These are phyloP conservation scores for Dothideomycetes sp. DNA, from an alignment of 2,329 filamentous ascomycete species.

Conservation along the genomic window DNA sequence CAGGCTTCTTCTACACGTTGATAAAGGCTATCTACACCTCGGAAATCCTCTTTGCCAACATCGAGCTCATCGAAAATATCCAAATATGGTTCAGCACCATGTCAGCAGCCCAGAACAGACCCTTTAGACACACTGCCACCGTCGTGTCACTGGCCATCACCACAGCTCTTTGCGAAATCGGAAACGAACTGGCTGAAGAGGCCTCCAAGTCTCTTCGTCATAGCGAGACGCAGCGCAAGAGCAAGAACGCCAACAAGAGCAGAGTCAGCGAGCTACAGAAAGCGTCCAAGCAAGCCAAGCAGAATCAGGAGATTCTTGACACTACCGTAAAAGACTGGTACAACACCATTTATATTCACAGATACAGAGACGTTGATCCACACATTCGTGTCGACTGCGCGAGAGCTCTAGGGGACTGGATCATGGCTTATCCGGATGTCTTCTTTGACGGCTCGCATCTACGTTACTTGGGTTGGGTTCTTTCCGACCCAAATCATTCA, in stretches of 20 bases:
- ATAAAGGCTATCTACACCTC: slow-evolving; percentile 72
- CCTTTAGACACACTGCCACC: slow-evolving; percentile 90
- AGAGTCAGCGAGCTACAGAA: slow-evolving; percentile 65
- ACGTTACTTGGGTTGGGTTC: slow-evolving; percentile 88
- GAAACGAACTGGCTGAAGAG: slow-evolving; percentile 59
- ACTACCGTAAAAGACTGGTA: slow-evolving; percentile 75
- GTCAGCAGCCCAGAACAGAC: slow-evolving; percentile 77
- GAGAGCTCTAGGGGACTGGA: slow-evolving; percentile 80
- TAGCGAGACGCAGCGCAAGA: slow-evolving; percentile 66
- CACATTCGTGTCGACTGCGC: slow-evolving; percentile 84
- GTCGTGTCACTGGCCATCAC: slow-evolving; percentile 73
- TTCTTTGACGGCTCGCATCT: slow-evolving; percentile 89
- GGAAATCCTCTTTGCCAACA: slow-evolving; percentile 69
- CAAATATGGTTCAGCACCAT: slow-evolving; percentile 83
- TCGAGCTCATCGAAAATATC: slow-evolving; percentile 74
- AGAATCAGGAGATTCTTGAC: slow-evolving; percentile 60
- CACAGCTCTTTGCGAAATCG: slow-evolving; percentile 65
- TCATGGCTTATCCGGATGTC: slow-evolving; percentile 69
- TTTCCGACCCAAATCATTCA: slow-evolving; percentile 68
- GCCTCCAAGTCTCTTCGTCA: slow-evolving; percentile 71
- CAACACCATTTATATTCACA: slow-evolving; percentile 86
- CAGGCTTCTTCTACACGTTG: slow-evolving; percentile 69
- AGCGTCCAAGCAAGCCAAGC: slow-evolving; percentile 60
- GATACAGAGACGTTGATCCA: slow-evolving; percentile 88
- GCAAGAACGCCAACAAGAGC: slow-evolving; percentile 65